Conservation (phyloP, 768 basidiomycete species). For the Fomitopsis pulvina region DNA sequence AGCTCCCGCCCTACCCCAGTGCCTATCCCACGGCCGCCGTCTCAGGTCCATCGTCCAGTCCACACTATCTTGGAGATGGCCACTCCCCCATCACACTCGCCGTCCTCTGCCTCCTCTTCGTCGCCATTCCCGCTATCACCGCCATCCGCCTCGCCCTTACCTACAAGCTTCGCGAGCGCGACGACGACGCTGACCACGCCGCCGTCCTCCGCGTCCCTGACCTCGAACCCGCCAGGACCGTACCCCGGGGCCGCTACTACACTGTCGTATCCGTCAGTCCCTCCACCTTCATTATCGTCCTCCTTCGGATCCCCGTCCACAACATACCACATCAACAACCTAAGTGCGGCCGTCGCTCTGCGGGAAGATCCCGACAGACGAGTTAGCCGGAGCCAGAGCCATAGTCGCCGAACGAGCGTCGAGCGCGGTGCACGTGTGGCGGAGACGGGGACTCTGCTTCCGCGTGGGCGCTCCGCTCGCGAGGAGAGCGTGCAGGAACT, state of each 20-base stretch:
- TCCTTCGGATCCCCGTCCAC: slow-evolving; percentile 40
- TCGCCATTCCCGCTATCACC: slow-evolving; percentile 65
- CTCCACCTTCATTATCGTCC: slow-evolving; percentile 48
- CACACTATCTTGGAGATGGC: slow-evolving; percentile 43
- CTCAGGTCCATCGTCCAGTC: slow-evolving; percentile 53
- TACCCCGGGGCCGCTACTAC: slow-evolving; percentile 30
- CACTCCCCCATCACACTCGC: slow-evolving; percentile 60
- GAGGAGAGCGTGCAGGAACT: slow-evolving; percentile 1
- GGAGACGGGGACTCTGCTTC: slow-evolving; percentile 56
- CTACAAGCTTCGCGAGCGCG: slow-evolving; percentile 48
- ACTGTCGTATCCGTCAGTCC: slow-evolving; percentile 76
- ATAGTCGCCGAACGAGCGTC: slow-evolving; percentile 49
- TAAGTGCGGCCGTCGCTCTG: slow-evolving; percentile 31
- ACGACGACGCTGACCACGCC: slow-evolving; percentile 70
- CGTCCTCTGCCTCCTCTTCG: slow-evolving; percentile 50
- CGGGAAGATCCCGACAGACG: slow-evolving; percentile 26
- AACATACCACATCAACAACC: slow-evolving; percentile 7
- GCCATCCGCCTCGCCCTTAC: slow-evolving; percentile 44
- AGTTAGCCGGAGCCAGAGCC: slow-evolving; percentile 27
- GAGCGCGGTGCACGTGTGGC: slow-evolving; percentile 64
- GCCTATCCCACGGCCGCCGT: slow-evolving; percentile 69
- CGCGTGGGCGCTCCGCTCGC: slow-evolving; percentile 15
- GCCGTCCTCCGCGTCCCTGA: slow-evolving; percentile 53
- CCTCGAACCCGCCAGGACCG: slow-evolving; percentile 31
- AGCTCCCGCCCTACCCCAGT: slow-evolving; percentile 29